Base-by-base conservation (phyloP, 73 alveolate genomes). In the Strombidium stylifer region DNA sequence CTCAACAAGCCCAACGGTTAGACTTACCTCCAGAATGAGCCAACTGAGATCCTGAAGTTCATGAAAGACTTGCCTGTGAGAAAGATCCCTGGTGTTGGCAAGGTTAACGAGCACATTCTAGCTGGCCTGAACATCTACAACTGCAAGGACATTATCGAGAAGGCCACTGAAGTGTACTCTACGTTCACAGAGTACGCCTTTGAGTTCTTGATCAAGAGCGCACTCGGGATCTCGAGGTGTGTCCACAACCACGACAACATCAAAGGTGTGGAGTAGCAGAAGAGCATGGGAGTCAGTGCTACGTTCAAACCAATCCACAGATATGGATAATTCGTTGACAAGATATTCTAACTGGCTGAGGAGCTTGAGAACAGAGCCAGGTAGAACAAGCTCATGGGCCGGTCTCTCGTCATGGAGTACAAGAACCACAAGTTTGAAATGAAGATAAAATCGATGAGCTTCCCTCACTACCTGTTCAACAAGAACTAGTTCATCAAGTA, bases 21-120 rank as follows among this genome's bases (percentile, higher is more conserved):
- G 65, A 71, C 84, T 7, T 71, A 69, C 28, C 21, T 69, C 11
- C 64, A 53, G 3, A 54, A 34, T 40, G 54, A 57, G 12, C 21
- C 37, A 30, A 56, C 42, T 11, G 56, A 41, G 37, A 73, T 73
- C 8, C 30, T 74, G 18, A 73, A 50, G 31, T 90, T 78, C 47
- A 66, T 93, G 87, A 80, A 50, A 32, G 69, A 79, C 40, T 52
- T 90, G 51, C 92, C 96, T 1, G 65, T 87, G 16, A 65, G 95
- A 21, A 93, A 93, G 61, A 55, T 93, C n/a, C 94, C 95, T 7
- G 97, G 97, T 18, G 69, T 91, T 30, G 98, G 98, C 12, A 90
- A 86, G 66, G 93, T 81, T 19, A 66, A 73, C 4, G 90, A 87
- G 44, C 55, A 68, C 50, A 69, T 67, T 8, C 64, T 90, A 39